Percentiles rank a stretch among this genome's conserved stretches.
Evolutionary conservation across 345 rosid genomes (phyloP).

Genomic region (Draba incana): DNA sequence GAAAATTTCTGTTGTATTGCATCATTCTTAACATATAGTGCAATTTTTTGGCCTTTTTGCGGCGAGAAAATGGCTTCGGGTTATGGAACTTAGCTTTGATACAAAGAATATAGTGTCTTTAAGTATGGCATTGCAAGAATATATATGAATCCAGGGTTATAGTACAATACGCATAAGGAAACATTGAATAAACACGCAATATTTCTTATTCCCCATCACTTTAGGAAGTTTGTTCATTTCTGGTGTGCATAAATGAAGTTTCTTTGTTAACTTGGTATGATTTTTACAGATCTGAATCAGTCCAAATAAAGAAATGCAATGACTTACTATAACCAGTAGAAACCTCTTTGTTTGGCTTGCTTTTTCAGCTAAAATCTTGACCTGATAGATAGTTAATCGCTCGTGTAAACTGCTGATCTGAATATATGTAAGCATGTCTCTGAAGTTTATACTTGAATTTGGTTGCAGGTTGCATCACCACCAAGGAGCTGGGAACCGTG

Average conservation of each 20-base stretch:
- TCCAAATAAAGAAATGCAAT: slow-evolving; percentile 1
- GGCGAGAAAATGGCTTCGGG: neutral
- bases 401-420: neutral
- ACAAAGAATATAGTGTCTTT: slow-evolving; percentile 11
- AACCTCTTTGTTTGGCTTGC: neutral
- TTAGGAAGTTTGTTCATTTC: neutral
- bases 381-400: neutral
- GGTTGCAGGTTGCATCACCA: slow-evolving; percentile 47
- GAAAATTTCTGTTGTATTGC: neutral
- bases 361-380: slow-evolving; percentile 3
- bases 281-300: neutral
- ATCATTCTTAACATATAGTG: neutral
- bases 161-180: slow-evolving; percentile 7
- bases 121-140: neutral
- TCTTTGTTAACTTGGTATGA: slow-evolving; percentile 4
- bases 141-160: slow-evolving; percentile 1
- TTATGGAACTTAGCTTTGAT: neutral
- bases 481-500: slow-evolving; percentile 52
- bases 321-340: neutral
- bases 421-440: neutral
- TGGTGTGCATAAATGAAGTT: slow-evolving; percentile 4
- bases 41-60: neutral
- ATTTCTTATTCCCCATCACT: neutral
- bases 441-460: slow-evolving; percentile 1
- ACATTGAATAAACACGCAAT: neutral